Evolutionary conservation across 179 eudicot genomes (phyloP).

Genomic region (Camellia oleifera): DNA sequence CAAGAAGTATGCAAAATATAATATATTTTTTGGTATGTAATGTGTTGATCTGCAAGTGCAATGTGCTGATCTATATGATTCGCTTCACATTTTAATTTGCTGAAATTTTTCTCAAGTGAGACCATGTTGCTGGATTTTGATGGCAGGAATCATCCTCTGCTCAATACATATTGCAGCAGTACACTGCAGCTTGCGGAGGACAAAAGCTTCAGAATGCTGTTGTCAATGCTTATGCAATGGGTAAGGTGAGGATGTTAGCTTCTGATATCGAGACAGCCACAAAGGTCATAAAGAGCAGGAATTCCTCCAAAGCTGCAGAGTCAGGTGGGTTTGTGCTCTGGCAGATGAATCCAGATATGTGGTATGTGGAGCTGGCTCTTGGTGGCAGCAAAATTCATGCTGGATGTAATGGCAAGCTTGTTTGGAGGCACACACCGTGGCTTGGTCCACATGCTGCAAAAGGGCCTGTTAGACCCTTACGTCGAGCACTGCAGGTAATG

Average conservation of each 20-base stretch:
- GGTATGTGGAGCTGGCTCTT: constrained; percentile 98
- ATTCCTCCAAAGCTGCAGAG: constrained; percentile 79
- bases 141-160: constrained; percentile 94
- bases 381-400: constrained; percentile 96
- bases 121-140: neutral
- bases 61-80: neutral
- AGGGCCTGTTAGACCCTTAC: constrained; percentile 95
- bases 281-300: constrained; percentile 74
- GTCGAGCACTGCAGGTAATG: constrained; percentile 93
- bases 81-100: neutral
- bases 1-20: neutral
- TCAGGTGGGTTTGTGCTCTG: constrained; percentile 92
- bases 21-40: neutral
- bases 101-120: neutral
- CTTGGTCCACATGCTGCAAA: constrained; percentile 97
- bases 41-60: neutral
- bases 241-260: constrained; percentile 84
- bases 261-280: constrained; percentile 87
- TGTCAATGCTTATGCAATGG: constrained; percentile 91
- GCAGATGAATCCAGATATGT: constrained; percentile 99
- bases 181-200: constrained; percentile 89
- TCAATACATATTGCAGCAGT: constrained; percentile 93
- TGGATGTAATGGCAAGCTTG: constrained; percentile 90
- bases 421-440: constrained; percentile 99
- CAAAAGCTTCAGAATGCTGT: constrained; percentile 67